Conservation (phyloP, 306 rosid species). For the Quercus glauca region DNA sequence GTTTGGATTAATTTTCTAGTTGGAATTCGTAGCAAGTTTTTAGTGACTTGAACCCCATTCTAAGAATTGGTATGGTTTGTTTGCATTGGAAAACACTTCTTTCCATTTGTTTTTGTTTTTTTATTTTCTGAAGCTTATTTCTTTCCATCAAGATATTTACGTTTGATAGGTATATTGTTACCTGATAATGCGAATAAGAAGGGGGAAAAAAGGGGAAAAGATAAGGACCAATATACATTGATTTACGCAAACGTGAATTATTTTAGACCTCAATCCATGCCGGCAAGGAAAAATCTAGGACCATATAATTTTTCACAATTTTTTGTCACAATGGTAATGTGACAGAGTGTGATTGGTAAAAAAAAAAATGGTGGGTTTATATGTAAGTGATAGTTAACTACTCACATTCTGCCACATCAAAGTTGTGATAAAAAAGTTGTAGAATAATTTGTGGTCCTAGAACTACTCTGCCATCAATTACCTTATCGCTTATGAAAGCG, state of each 20-base stretch:
- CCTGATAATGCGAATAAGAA: not conserved
- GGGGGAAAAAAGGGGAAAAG: not conserved
- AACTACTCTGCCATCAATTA: too few relatives aligned
- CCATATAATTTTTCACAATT: too few relatives aligned
- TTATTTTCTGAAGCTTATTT: not conserved
- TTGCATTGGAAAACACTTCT: conserved; percentile 71
- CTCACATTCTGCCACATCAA: too few relatives aligned
- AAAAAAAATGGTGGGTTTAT: rapidly evolving
- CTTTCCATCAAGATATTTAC: not conserved
- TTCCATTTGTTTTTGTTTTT: not conserved
- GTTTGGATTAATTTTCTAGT: conserved; percentile 14
- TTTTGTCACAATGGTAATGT: rapidly evolving
- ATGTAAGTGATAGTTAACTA: too few relatives aligned
- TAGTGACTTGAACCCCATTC: conserved; percentile 61
- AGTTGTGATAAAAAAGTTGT: too few relatives aligned
- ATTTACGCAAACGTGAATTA: too few relatives aligned
- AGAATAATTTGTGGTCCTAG: rapidly evolving
- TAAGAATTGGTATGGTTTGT: conserved; percentile 49
- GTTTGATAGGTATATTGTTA: not conserved
- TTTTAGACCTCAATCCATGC: too few relatives aligned
- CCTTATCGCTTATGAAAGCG: too few relatives aligned
- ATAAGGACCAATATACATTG: too few relatives aligned
- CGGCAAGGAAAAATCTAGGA: too few relatives aligned
- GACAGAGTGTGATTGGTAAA: rapidly evolving
- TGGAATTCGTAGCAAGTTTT: conserved; percentile 10